Evolutionary conservation across 495 filamentous ascomycete genomes (phyloP).

Genomic region (Xylaria longipes): DNA sequence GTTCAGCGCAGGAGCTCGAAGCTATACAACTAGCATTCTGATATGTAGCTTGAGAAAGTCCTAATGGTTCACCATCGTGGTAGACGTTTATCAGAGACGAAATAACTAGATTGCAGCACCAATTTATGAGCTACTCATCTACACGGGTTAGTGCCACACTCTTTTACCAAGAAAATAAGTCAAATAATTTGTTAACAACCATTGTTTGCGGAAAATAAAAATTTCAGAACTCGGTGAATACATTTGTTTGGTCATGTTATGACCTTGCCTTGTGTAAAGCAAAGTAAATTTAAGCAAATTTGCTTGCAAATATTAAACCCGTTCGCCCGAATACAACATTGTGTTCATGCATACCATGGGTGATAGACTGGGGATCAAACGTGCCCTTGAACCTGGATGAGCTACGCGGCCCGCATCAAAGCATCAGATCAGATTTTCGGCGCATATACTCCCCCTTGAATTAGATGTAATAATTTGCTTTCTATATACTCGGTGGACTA

Average conservation of each 20-base stretch:
- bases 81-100: background rate
- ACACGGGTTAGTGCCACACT: background rate
- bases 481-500: background rate
- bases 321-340: background rate
- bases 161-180: background rate
- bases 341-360: background rate
- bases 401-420: background rate
- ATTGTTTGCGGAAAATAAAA: background rate
- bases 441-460: background rate
- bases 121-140: background rate
- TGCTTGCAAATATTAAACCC: background rate
- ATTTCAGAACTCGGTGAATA: background rate
- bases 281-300: background rate
- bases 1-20: background rate
- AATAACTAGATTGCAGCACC: background rate
- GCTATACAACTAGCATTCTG: background rate
- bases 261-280: background rate
- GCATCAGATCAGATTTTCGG: slow-evolving; percentile 2
- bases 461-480: background rate
- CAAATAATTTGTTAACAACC: background rate
- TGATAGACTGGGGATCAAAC: background rate
- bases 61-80: background rate
- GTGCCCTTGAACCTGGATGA: background rate
- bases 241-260: background rate
- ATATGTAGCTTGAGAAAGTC: background rate